Evolutionary conservation across 768 basidiomycete genomes (phyloP), one percentile per base, ranked within the genome.

Genomic region (Pulveroboletus sp.): DNA sequence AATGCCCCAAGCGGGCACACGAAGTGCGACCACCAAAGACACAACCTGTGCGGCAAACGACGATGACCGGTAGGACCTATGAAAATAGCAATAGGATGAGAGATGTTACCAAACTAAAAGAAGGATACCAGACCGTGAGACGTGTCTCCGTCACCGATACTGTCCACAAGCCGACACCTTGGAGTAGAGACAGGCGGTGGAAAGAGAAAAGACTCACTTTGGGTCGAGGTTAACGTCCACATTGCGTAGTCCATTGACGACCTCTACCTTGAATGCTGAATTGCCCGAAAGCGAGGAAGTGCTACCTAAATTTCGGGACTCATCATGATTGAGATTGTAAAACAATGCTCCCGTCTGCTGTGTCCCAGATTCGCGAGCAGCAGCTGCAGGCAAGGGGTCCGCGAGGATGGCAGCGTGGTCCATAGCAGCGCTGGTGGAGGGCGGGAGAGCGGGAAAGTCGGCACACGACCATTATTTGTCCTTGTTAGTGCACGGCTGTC

Each of bases 51-150:
- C 56, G 18, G 76, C 70, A 65, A 92, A 91, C 0, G 67, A 58
- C 3, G 70, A 57, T 7, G 80, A 76, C 63, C 82, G 85, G 70
- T 85, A 85, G 49, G 80, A 77, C 66, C 89, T 92, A 61, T 11
- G 54, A 47, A 48, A 53, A 43, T 54, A 48, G 39, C 52, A 49
- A 39, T 51, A 42, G 50, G 24, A 54, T 66, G 45, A 64, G 63
- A 30, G 39, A 54, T 26, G 27, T 37, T 41, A 56, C 43, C 45
- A 52, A 21, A 39, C 37, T 27, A 39, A 36, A 53, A 56, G 54
- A 60, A 60, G 57, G 52, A 60, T 52, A 57, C 60, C 70, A 66
- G 69, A 73, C 69, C 70, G 61, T 69, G 57, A 64, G 54, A 59
- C 57, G 55, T 52, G 61, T 62, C 68, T 66, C 59, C 60, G 58